Conservation (phyloP, 2,329 filamentous ascomycete species). For the Dactylellina sp. region DNA sequence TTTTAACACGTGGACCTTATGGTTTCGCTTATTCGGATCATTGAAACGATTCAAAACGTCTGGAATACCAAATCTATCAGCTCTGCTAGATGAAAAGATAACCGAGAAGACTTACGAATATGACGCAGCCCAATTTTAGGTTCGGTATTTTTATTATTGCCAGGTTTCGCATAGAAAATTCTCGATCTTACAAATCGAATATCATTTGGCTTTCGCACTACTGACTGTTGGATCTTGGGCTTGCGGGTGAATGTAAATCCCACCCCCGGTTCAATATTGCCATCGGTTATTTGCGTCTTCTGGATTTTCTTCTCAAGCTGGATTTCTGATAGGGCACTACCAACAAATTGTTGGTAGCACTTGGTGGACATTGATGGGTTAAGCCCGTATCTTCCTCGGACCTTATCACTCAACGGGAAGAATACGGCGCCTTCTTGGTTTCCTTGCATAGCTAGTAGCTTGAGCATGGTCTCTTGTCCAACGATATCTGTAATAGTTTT, state of each 20-base stretch:
- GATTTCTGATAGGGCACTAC: conserved; percentile 45
- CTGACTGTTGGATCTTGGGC: conserved; percentile 66
- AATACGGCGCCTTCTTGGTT: conserved; percentile 38
- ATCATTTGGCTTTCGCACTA: conserved; percentile 62
- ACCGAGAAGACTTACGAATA: conserved; percentile 73
- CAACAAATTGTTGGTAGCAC: conserved; percentile 46
- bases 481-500: conserved; percentile 78
- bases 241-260: conserved; percentile 22
- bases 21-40: conserved; percentile 64
- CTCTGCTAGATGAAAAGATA: conserved; percentile 57
- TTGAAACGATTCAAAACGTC: conserved; percentile 82
- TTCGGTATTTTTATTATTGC: conserved; percentile 74
- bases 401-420: conserved; percentile 40
- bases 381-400: conserved; percentile 13
- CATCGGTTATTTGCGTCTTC: not conserved
- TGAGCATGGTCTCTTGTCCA: conserved; percentile 71
- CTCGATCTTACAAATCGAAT: conserved; percentile 83
- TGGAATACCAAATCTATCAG: conserved; percentile 63
- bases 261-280: not conserved
- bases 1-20: conserved; percentile 81
- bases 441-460: conserved; percentile 56
- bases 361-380: conserved; percentile 26
- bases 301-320: conserved; percentile 39
- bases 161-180: conserved; percentile 85
- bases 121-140: conserved; percentile 81